phyloP scores from a whole-genome alignment of 2,329 filamentous ascomycete species.

The Talaromyces sp. region DNA sequence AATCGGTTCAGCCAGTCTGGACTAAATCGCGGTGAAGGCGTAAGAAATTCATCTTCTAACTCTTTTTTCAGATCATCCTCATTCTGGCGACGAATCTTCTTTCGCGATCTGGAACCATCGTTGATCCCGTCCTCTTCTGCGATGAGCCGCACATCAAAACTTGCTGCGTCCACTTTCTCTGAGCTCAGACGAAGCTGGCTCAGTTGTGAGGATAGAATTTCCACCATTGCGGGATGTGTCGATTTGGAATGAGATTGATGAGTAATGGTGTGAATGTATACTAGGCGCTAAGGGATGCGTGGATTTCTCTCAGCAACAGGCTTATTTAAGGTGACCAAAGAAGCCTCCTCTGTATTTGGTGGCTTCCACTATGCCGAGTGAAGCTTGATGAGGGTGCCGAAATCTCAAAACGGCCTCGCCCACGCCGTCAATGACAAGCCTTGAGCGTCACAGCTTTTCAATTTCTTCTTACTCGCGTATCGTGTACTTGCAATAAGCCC shows the following conservation, averaged over 20 bases:
- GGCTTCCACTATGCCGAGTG: background rate
- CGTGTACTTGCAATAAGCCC: background rate
- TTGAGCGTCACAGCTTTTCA: background rate
- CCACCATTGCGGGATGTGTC: conserved; percentile 18
- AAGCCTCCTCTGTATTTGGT: background rate
- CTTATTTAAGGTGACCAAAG: background rate
- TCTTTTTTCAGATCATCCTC: conserved; percentile 62
- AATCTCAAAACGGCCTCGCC: background rate
- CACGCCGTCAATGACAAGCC: background rate
- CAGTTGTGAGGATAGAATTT: conserved; percentile 28
- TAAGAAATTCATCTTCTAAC: conserved; percentile 73
- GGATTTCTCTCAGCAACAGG: background rate
- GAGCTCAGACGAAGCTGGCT: conserved; percentile 28
- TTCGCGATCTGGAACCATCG: conserved; percentile 39
- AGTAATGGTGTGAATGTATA: background rate
- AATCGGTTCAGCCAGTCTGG: conserved; percentile 81
- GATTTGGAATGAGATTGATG: background rate
- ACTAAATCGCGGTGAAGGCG: conserved; percentile 74
- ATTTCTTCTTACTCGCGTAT: background rate
- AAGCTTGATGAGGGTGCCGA: background rate
- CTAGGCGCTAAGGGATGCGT: background rate
- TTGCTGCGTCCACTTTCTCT: conserved; percentile 24
- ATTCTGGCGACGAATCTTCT: conserved; percentile 42
- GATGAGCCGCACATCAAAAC: conserved; percentile 30
- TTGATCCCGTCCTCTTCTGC: conserved; percentile 30